A percentile compares a stretch with the other conserved stretches of the same genome.
These are phyloP conservation scores for Lipomyces starkeyi DNA, from an alignment of 805 yeast species.

Conservation along the genomic window DNA sequence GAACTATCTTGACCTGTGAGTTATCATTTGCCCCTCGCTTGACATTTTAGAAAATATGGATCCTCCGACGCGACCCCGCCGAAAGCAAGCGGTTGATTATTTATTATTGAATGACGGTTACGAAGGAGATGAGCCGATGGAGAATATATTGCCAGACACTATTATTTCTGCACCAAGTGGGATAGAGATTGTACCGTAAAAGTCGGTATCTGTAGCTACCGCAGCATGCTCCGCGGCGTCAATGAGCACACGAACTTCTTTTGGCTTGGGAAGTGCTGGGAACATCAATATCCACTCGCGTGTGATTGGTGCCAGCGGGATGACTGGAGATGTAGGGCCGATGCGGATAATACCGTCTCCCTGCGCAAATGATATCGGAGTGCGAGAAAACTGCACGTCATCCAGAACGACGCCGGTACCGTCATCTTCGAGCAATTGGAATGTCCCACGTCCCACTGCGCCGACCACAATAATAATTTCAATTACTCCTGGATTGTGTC, in stretches of 20 bases:
- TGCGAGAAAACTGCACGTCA: constrained; percentile 6
- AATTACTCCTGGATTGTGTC: constrained; percentile 7
- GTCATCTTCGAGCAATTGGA: constrained; percentile 10
- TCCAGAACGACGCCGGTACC: not conserved
- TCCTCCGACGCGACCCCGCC: too few species aligned
- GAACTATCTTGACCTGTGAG: too few species aligned
- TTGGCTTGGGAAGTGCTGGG: constrained; percentile 11
- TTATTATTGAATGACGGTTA: too few species aligned
- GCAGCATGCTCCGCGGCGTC: not conserved
- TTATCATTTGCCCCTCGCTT: too few species aligned
- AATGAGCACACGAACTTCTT: not conserved
- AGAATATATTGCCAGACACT: not conserved
- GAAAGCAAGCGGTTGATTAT: too few species aligned
- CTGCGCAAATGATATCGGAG: constrained; percentile 1
- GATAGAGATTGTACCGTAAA: not conserved
- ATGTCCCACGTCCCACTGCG: not conserved
- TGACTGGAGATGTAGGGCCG: not conserved
- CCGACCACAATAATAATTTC: constrained; percentile 7
- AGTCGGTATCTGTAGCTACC: not conserved
- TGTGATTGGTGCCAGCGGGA: not conserved
- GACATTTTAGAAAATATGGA: too few species aligned
- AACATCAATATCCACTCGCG: constrained; percentile 1
- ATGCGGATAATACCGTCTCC: constrained; percentile 2
- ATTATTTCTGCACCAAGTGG: not conserved
- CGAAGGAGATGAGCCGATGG: too few species aligned